Conservation (phyloP, 2,329 filamentous ascomycete genomes). For the Fusarium sp. region DNA sequence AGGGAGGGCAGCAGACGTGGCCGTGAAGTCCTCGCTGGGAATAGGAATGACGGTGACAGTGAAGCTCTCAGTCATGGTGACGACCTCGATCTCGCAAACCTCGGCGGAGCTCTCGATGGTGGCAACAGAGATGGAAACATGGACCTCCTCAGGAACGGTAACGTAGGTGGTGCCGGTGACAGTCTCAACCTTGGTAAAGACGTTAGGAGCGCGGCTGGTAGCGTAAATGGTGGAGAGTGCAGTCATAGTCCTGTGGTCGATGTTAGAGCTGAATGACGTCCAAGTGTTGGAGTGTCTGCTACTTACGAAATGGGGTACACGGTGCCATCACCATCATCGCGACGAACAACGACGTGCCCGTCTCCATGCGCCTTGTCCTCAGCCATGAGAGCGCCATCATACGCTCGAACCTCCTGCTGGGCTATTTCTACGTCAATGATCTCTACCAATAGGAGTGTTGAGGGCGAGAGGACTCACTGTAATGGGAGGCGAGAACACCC, state of each 20-base stretch:
- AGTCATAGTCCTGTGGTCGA: constrained; percentile 47
- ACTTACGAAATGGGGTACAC: constrained; percentile 53
- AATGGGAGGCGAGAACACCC: constrained; percentile 44
- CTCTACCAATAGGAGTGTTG: neutral
- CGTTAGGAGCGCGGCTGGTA: constrained; percentile 34
- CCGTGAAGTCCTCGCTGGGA: constrained; percentile 25
- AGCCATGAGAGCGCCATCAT: neutral
- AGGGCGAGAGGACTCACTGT: constrained; percentile 34
- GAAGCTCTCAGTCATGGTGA: constrained; percentile 43
- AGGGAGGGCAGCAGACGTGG: constrained; percentile 34
- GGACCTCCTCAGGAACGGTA: constrained; percentile 43
- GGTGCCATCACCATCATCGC: constrained; percentile 28
- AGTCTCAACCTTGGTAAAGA: constrained; percentile 37
- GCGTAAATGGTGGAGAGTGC: constrained; percentile 50
- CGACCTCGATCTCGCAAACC: constrained; percentile 34
- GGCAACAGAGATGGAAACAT: constrained; percentile 40
- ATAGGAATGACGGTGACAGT: constrained; percentile 46
- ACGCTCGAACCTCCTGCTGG: neutral
- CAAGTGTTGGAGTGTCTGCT: neutral
- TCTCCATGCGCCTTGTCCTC: neutral
- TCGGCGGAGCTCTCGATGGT: constrained; percentile 40
- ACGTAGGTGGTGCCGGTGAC: constrained; percentile 46
- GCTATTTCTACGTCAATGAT: constrained; percentile 16
- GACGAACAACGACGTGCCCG: constrained; percentile 19
- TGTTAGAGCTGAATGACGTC: neutral